Base-by-base conservation (phyloP, 192 early-diverging fungal genomes). In the Haplosporangium gracile region DNA sequence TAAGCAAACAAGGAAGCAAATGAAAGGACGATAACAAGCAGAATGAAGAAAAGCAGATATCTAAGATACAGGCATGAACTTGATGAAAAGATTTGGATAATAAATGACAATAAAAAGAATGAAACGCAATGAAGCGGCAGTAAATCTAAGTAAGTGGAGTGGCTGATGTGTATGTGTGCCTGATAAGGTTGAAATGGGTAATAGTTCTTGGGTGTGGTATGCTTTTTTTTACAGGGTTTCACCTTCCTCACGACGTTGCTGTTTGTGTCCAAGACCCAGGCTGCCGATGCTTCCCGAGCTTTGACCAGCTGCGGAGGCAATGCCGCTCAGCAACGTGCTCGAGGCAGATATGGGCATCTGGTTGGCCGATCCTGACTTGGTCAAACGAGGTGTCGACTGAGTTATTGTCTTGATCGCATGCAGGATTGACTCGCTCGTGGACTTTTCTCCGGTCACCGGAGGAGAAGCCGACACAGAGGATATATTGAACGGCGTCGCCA, bases 341-440 rank as follows among this genome's bases (percentile, higher is more conserved):
- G 47, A 18, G 11, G 24, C 69, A 40, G 69, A 70, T 22, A 42
- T 13, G 38, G 38, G 38, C 69, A 70, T 70, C 38, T 70, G 69
- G 39, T 39, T 70, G 6, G 15, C 39, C 38, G 69, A 40, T 8
- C 69, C 34, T 10, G 60, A 38, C 57, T 80, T 80, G 40, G 55
- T 15, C 70, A 80, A 43, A 18, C 78, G 78, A 4, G 78, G 78
- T 18, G 78, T 80, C 18, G 78, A 80, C 40, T 80, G 78, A 3
- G 78, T 80, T 24, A 80, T 73, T 1, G 71, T 73, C 78, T 80
- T 80, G 71, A 80, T 80, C 10, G 78, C 78, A 9, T 80, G 57
- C 26, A 80, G 40, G 68, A 75, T 70, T 11, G 73, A 75, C 22
- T 69, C 80, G 4, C 63, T 80, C 38, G 70, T 63, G 29, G 42